Evolutionary conservation across 441 rosid genomes (phyloP).

Genomic region (Gossypium schwendimanii): DNA sequence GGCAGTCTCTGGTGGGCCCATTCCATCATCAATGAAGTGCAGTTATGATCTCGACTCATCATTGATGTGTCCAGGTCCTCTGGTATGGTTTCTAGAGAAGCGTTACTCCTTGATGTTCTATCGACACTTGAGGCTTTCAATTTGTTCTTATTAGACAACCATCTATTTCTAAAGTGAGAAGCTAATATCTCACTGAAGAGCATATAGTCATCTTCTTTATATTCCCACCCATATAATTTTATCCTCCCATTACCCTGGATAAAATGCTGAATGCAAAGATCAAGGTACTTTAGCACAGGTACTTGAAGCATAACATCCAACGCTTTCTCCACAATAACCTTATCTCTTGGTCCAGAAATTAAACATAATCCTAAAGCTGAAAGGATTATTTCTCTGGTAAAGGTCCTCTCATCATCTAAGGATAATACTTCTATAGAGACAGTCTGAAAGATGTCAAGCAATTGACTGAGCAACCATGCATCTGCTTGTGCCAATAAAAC

Average conservation of each 20-base stretch:
- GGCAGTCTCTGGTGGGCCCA: slow-evolving; percentile 89
- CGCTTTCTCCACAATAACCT: slow-evolving; percentile 47
- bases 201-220: slow-evolving; percentile 42
- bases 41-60: slow-evolving; percentile 24
- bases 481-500: slow-evolving; percentile 68
- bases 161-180: slow-evolving; percentile 63
- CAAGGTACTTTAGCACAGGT: slow-evolving; percentile 44
- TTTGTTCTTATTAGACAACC: slow-evolving; percentile 62
- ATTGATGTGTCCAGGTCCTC: slow-evolving; percentile 55
- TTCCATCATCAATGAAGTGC: slow-evolving; percentile 38
- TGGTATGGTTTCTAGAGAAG: slow-evolving; percentile 61
- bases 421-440: slow-evolving; percentile 19
- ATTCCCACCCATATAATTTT: slow-evolving; percentile 37
- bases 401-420: slow-evolving; percentile 29
- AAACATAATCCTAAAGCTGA: slow-evolving; percentile 56
- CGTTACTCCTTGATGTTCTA: slow-evolving; percentile 22
- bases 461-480: slow-evolving; percentile 40
- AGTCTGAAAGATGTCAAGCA: slow-evolving; percentile 43
- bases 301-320: slow-evolving; percentile 53
- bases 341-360: slow-evolving; percentile 66
- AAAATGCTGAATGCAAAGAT: slow-evolving; percentile 31
- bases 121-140: slow-evolving; percentile 26
- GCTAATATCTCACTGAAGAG: slow-evolving; percentile 40
- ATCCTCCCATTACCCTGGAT: slow-evolving; percentile 31
- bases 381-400: slow-evolving; percentile 34